A percentile compares a stretch with the other conserved stretches of the same genome.
phyloP scores from a whole-genome alignment of 2,329 filamentous ascomycete genomes.

The Lachnellula occidentalis region DNA sequence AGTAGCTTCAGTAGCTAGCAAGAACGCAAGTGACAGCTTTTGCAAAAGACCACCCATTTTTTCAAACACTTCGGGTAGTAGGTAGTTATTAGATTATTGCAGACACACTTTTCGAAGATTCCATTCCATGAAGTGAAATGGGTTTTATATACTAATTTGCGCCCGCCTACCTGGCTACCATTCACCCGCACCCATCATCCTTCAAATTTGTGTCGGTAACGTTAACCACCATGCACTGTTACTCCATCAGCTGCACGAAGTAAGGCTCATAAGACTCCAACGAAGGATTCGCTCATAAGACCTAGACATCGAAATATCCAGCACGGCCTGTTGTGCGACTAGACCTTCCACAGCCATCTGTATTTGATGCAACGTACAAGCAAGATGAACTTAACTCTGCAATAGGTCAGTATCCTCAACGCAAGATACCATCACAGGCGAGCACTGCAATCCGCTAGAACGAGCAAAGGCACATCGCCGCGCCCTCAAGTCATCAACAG shows the following conservation, averaged over 20 bases:
- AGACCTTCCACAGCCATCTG: too few species aligned
- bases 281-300: neutral
- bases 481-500: too few species aligned
- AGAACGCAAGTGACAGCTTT: neutral
- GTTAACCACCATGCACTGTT: neutral
- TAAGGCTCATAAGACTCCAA: too few species aligned
- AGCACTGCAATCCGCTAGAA: too few species aligned
- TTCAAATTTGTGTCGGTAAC: neutral
- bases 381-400: too few species aligned
- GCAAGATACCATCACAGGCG: too few species aligned
- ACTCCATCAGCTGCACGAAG: neutral
- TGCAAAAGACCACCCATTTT: slow-evolving; percentile 1
- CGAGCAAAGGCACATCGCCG: too few species aligned
- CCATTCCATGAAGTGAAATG: neutral
- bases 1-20: neutral
- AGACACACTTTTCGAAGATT: neutral
- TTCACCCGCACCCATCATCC: neutral
- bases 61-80: neutral
- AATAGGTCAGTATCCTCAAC: too few species aligned
- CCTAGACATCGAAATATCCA: neutral
- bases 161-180: too few species aligned
- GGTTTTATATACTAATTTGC: too few species aligned
- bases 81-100: neutral
- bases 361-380: too few species aligned
- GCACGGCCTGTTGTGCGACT: too few species aligned